Base-by-base conservation (phyloP, 805 yeast species). In the Torulaspora maleeae region DNA sequence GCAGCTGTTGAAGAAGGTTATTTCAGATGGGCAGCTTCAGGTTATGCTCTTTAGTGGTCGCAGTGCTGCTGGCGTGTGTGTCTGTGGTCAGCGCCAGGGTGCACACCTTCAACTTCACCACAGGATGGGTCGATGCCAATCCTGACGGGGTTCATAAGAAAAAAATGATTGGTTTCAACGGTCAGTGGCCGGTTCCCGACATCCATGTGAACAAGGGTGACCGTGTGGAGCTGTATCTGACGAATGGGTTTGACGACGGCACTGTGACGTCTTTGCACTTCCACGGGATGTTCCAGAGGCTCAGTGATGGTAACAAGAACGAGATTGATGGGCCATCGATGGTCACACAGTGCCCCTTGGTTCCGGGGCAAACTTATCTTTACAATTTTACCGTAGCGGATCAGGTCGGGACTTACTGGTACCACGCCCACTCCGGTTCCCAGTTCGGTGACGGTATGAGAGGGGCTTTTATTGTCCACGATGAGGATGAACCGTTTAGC, bases 401-500 rank as follows among this genome's bases (percentile, higher is more conserved):
- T 50, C 90, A 85, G 61, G 78, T 70, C 3, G 95, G 95, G 41
- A 76, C 87, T n/a, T 85, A 72, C 66, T 85, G 95, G 95, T 85
- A 84, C 63, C 95, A 85, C 61, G 80, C 88, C 4, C 95, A 85
- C 56, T 72, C 81, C 30, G 89, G 87, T 0, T 69, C 84, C 11
- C 93, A 85, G 59, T 85, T 85, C 55, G 78, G 84, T 44, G 95
- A 85, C 63, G 95, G 95, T 0, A 66, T 85, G 49, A 72, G 91
- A 54, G 89, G 83, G 0, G 65, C 84, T 33, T 73, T 85, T 47
- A 73, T 84, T 12, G 74, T 85, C 29, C 86, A 82, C 49, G 87
- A 82, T 47, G 66, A 67, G 27, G 63, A 67, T 11, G 64, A 59
- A 42, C 84, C 84, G 0, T 83, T 80, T 52, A 67, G 71, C 11